phyloP scores from a whole-genome alignment of 2,329 filamentous ascomycete genomes.

The Claviceps humidiphila region DNA sequence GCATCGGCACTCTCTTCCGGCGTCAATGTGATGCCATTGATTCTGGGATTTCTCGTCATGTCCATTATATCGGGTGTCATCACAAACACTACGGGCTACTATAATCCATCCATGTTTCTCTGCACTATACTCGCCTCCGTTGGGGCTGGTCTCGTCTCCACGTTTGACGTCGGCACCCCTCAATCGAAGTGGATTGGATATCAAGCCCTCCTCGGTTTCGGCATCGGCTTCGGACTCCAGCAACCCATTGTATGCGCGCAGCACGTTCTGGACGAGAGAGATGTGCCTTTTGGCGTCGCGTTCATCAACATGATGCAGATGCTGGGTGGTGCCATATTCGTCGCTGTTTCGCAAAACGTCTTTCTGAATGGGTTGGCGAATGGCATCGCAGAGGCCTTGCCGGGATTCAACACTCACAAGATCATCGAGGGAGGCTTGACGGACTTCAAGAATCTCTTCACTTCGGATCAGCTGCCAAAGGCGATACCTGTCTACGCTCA shows the following conservation, averaged over 20 bases:
- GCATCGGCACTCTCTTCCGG: slow-evolving; percentile 27
- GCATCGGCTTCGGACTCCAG: slow-evolving; percentile 25
- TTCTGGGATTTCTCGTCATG: slow-evolving; percentile 21
- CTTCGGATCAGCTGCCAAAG: neutral
- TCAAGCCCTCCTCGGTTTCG: slow-evolving; percentile 27
- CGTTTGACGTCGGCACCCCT: slow-evolving; percentile 20
- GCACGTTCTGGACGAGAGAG: neutral
- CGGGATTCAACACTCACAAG: neutral
- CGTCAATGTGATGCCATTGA: slow-evolving; percentile 25
- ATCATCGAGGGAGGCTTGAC: neutral
- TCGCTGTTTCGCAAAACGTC: neutral
- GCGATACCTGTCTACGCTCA: neutral
- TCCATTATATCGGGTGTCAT: neutral
- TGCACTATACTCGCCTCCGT: slow-evolving; percentile 21
- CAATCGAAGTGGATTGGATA: slow-evolving; percentile 30
- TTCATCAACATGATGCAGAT: slow-evolving; percentile 1
- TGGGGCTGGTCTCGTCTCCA: slow-evolving; percentile 29
- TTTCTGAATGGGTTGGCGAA: neutral
- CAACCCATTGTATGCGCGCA: slow-evolving; percentile 15
- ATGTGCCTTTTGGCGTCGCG: neutral
- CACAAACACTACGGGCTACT: slow-evolving; percentile 23
- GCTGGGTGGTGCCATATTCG: neutral
- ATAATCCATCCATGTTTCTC: slow-evolving; percentile 28
- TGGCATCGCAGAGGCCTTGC: neutral
- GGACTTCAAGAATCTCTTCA: neutral